Conservation (phyloP, 805 yeast species). For the Nakazawaea wickerhamii region DNA sequence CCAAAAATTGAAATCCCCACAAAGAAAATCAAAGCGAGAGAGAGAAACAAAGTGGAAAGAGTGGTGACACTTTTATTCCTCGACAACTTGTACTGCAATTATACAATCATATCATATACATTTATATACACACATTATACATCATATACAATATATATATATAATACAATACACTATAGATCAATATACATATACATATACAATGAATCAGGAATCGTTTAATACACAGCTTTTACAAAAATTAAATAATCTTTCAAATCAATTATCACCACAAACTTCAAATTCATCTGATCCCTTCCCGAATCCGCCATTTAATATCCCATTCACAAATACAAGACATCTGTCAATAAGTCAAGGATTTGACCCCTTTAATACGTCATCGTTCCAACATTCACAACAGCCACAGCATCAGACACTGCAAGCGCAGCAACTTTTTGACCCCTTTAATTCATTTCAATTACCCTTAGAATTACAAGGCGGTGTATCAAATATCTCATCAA, state of each 20-base stretch:
- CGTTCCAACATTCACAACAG: conserved; percentile 13
- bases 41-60: too few species aligned
- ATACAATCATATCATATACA: background rate
- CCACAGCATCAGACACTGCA: conserved; percentile 13
- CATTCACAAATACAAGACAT: conserved; percentile 11
- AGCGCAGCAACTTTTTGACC: conserved; percentile 8
- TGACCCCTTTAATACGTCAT: conserved; percentile 9
- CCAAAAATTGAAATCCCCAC: too few species aligned
- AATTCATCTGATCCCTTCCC: background rate
- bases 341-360: conserved; percentile 9
- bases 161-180: background rate
- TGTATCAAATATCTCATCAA: conserved; percentile 50
- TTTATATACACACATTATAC: background rate
- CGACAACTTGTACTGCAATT: too few species aligned
- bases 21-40: too few species aligned
- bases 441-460: conserved; percentile 33
- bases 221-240: conserved; percentile 12
- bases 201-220: conserved; percentile 11
- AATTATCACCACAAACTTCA: conserved; percentile 4
- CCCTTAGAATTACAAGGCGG: conserved; percentile 65
- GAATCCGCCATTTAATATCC: conserved; percentile 3
- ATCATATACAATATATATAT: background rate
- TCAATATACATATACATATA: background rate
- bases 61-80: background rate
- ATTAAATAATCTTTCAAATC: conserved; percentile 4